Percentiles rank a stretch among this genome's conserved stretches.
Conservation (phyloP, 148 eudicot genomes). For the Vaccinium darrowii region DNA sequence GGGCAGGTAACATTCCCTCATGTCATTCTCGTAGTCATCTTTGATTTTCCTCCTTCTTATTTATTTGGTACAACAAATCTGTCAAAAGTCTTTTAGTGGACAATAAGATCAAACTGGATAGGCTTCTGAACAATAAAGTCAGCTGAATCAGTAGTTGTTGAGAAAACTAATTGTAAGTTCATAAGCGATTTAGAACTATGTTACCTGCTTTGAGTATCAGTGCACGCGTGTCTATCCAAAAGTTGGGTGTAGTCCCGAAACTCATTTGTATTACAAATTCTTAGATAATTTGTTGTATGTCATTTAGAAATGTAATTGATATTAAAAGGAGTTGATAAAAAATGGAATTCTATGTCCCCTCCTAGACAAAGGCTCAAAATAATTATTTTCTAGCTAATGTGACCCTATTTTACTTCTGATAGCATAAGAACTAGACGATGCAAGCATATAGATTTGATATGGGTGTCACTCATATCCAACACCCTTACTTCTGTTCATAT, state of each 20-base stretch:
- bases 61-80: not conserved
- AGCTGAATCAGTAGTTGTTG: not conserved
- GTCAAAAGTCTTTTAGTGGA: not conserved
- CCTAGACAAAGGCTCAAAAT: not conserved
- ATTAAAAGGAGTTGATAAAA: not conserved
- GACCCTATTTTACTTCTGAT: not conserved
- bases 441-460: not conserved
- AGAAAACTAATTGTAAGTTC: not conserved
- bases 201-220: not conserved
- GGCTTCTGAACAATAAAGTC: not conserved
- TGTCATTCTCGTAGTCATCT: not conserved
- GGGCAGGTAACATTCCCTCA: slow-evolving; percentile 60
- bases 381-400: not conserved
- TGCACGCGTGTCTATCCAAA: not conserved
- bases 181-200: not conserved
- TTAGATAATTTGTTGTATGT: not conserved
- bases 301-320: not conserved
- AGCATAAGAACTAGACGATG: not conserved
- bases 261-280: not conserved
- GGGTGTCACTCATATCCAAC: not conserved
- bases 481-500: not conserved
- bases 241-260: not conserved
- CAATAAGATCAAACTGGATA: not conserved
- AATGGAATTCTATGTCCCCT: not conserved
- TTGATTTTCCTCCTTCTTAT: not conserved